Evolutionary conservation across 106 monocot genomes (phyloP).

Genomic region (Vanilla planifolia): DNA sequence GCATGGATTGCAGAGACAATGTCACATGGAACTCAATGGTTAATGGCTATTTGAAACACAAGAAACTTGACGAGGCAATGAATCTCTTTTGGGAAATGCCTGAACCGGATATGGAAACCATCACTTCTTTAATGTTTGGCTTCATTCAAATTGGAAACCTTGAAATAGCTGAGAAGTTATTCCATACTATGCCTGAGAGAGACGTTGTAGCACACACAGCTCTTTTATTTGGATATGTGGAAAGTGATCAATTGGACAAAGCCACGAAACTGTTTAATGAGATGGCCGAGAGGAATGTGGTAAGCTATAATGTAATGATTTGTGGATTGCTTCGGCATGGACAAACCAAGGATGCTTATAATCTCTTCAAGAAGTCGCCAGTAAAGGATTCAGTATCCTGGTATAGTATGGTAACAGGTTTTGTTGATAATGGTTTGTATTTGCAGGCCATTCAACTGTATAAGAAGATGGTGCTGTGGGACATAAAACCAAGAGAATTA

Average conservation of each 20-base stretch:
- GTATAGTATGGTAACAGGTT: constrained; percentile 22
- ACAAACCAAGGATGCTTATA: constrained; percentile 23
- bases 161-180: constrained; percentile 27
- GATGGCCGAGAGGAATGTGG: constrained; percentile 27
- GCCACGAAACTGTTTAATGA: constrained; percentile 21
- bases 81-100: constrained; percentile 28
- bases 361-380: constrained; percentile 17
- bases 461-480: constrained; percentile 26
- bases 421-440: constrained; percentile 22
- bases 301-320: constrained; percentile 40
- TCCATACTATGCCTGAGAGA: constrained; percentile 23
- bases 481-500: constrained; percentile 18
- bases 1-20: constrained; percentile 31
- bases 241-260: constrained; percentile 17
- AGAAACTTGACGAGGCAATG: constrained; percentile 21
- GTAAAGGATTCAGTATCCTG: constrained; percentile 21
- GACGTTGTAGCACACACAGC: constrained; percentile 39
- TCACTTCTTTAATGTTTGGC: constrained; percentile 24
- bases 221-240: constrained; percentile 30
- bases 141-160: constrained; percentile 19
- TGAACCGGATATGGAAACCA: constrained; percentile 21
- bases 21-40: constrained; percentile 43
- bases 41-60: constrained; percentile 27
- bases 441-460: constrained; percentile 31
- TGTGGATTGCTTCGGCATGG: constrained; percentile 35